A percentile compares a stretch with the other conserved stretches of the same genome.
These are phyloP conservation scores for Botryotinia convoluta DNA, from an alignment of 2,329 filamentous ascomycete genomes.

Conservation along the genomic window DNA sequence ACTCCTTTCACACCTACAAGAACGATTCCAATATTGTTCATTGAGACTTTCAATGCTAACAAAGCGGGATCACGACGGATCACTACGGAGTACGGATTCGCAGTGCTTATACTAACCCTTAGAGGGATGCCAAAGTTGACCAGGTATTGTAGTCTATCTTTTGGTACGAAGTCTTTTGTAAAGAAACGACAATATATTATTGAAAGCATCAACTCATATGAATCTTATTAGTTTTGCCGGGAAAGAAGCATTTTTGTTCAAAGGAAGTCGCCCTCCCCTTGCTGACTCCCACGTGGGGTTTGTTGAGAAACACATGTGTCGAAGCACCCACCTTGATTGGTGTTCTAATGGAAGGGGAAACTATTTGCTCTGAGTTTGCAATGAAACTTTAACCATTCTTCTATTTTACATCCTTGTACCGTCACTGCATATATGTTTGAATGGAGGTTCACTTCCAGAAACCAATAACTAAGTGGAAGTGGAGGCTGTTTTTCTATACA, in stretches of 20 bases:
- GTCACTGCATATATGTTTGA: not conserved
- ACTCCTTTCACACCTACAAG: too few relatives aligned
- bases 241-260: not conserved
- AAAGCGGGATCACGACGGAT: slow-evolving; percentile 5
- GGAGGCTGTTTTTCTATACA: not conserved
- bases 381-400: not conserved
- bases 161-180: not conserved
- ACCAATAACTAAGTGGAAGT: not conserved
- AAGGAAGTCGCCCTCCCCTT: not conserved
- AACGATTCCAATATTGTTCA: too few relatives aligned
- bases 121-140: not conserved
- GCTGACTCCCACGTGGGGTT: not conserved
- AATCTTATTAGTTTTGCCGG: not conserved
- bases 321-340: slow-evolving; percentile 3
- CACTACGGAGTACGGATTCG: not conserved
- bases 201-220: not conserved
- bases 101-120: too few relatives aligned
- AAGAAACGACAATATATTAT: not conserved
- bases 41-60: not conserved
- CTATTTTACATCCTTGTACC: not conserved
- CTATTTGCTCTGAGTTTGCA: not conserved
- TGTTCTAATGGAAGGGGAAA: not conserved
- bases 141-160: too few relatives aligned
- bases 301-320: not conserved
- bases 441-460: not conserved